Base-by-base conservation (phyloP, 305 asterid species). In the Withania somnifera region DNA sequence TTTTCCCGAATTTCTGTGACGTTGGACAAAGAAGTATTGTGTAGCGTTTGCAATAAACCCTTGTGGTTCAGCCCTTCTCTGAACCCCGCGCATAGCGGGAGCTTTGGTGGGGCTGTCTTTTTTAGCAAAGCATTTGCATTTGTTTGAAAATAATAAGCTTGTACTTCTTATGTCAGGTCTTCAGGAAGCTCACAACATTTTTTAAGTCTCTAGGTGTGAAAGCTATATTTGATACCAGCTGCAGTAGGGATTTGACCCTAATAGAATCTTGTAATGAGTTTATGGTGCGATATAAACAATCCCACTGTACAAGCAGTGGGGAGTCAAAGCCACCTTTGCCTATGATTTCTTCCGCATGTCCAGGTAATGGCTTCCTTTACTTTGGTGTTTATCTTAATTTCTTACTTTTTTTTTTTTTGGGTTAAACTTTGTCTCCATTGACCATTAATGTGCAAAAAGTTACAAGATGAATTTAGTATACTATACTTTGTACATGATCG, bases 341-440 rank as follows among this genome's bases (percentile, higher is more conserved):
- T 22, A 88, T 96, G 94, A 92, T 96, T 85, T 89, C 99, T 78
- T 96, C 99, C 38, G 92, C 99, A 79, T 96, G 99, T 82, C 99
- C 99, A 80, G 99, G 99, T 96, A 85, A 83, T 84, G 38, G 34
- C 86, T 47, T 30, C 51, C 42, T 32, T 76, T 79, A 22, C 20
- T 67, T 45, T 61, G 51, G 30, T 64, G 45, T 30, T 30, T 30
- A 32, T 47, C 75, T 81, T 45, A 57, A 42, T 9, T 60, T 63
- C 9, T 82, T 77, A 28, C 61, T n/a, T 30, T 6, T 34, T 34
- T 34, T 34, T 9, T 54, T 53, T 54, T 54, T 7, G 7, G 11
- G 60, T 22, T 54, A 54, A 19, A 54, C 26, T n/a, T 54, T 19
- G 26, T 54, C 26, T 19, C 60, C 13, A 3, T 54, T 54, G 60